Evolutionary conservation across 495 filamentous ascomycete genomes (phyloP).

Genomic region (Hypomontagnella monticulosa): DNA sequence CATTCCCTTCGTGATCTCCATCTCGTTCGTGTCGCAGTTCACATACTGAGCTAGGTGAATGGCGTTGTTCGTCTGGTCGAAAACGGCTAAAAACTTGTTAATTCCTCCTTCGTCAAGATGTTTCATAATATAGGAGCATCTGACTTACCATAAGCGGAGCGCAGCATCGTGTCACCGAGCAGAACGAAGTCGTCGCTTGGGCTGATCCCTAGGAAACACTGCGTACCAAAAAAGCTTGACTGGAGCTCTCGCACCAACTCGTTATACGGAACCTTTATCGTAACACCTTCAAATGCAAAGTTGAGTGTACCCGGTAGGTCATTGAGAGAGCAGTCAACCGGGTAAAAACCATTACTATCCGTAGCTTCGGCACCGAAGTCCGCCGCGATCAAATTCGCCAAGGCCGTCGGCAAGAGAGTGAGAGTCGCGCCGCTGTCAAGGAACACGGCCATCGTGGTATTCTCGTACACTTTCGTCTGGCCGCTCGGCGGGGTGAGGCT

Average conservation of each 20-base stretch:
- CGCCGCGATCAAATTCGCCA: constrained; percentile 69
- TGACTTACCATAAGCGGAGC: constrained; percentile 77
- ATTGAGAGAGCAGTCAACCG: constrained; percentile 76
- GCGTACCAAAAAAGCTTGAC: constrained; percentile 54
- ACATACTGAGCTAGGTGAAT: constrained; percentile 57
- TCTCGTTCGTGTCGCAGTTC: constrained; percentile 55
- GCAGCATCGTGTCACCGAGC: constrained; percentile 92
- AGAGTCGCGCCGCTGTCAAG: constrained; percentile 91
- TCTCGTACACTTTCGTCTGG: constrained; percentile 54
- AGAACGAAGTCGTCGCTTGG: constrained; percentile 70
- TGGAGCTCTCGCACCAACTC: constrained; percentile 62
- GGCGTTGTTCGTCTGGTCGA: constrained; percentile 56
- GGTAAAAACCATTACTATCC: constrained; percentile 64
- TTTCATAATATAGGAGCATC: not conserved
- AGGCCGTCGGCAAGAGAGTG: constrained; percentile 79
- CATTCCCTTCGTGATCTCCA: constrained; percentile 37
- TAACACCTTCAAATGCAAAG: constrained; percentile 77
- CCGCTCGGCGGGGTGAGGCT: constrained; percentile 59
- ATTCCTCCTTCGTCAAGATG: not conserved
- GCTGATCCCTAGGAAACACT: constrained; percentile 81
- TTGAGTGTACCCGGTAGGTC: constrained; percentile 70
- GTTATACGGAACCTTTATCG: constrained; percentile 70
- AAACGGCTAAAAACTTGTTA: constrained; percentile 49
- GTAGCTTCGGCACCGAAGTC: constrained; percentile 68
- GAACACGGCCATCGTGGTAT: constrained; percentile 70